phyloP scores from a whole-genome alignment of 371 early-diverging fungal genomes.

The Dinochytrium kinnereticum region DNA sequence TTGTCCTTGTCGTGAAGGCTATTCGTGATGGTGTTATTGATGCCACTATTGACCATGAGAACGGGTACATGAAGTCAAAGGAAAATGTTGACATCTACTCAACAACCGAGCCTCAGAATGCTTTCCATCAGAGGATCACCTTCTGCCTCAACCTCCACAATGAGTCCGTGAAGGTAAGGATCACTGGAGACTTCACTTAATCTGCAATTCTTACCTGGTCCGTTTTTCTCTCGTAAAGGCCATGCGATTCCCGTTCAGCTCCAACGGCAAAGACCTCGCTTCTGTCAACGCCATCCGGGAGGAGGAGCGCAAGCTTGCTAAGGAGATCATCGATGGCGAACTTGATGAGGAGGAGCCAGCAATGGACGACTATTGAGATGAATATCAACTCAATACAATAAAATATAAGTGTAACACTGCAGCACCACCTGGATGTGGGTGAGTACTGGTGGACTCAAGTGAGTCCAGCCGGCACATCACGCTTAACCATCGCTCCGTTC shows the following conservation, averaged over 20 bases:
- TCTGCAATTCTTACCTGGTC: not conserved
- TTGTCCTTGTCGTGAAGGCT: conserved; percentile 55
- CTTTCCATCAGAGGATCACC: conserved; percentile 93
- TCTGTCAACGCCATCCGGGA: conserved; percentile 84
- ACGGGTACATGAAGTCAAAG: conserved; percentile 91
- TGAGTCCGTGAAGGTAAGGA: conserved; percentile 87
- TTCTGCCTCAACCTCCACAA: conserved; percentile 96
- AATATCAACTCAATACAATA: not conserved
- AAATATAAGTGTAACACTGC: not conserved
- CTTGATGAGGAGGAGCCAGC: conserved; percentile 75
- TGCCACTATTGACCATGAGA: conserved; percentile 92
- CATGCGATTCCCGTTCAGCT: conserved; percentile 92
- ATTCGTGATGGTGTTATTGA: conserved; percentile 98
- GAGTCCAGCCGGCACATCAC: not conserved
- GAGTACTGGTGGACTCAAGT: not conserved
- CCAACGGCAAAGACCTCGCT: conserved; percentile 82
- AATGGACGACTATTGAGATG: too few relatives aligned
- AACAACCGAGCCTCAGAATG: conserved; percentile 92
- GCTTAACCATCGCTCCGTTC: too few relatives aligned
- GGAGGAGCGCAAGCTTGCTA: conserved; percentile 89
- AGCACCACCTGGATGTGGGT: too few relatives aligned
- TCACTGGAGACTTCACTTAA: too few relatives aligned
- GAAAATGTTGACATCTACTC: conserved; percentile 94
- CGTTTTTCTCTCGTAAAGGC: conserved; percentile 54
- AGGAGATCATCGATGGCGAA: conserved; percentile 89